phyloP scores from a whole-genome alignment of 2,329 filamentous ascomycete species.

The Taxawa tesnikishii region DNA sequence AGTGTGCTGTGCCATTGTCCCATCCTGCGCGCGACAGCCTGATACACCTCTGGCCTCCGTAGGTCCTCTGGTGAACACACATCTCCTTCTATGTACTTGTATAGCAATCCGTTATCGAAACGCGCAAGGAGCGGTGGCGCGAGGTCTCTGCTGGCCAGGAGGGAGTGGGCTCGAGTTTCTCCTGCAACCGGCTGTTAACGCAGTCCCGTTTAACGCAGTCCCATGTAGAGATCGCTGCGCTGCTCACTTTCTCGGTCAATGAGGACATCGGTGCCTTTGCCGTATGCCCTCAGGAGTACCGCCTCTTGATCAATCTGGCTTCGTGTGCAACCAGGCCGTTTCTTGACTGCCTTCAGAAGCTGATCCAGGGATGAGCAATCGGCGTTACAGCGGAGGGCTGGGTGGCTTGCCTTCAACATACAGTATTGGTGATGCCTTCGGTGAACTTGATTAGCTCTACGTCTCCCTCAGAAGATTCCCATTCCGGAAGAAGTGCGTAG shows the following conservation, averaged over 20 bases:
- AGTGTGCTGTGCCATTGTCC: constrained; percentile 84
- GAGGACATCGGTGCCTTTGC: constrained; percentile 82
- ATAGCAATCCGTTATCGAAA: constrained; percentile 93
- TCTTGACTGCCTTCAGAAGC: constrained; percentile 65
- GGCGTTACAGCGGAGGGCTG: no score
- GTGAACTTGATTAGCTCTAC: constrained; percentile 87
- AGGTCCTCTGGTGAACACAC: constrained; percentile 74
- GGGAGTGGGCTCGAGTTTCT: constrained; percentile 60
- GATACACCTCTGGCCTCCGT: constrained; percentile 61
- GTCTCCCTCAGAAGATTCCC: constrained; percentile 57
- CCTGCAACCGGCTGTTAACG: no score
- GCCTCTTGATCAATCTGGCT: constrained; percentile 74
- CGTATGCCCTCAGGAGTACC: constrained; percentile 83
- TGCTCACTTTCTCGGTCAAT: constrained; percentile 76
- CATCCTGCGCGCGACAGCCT: constrained; percentile 69
- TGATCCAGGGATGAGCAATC: no score
- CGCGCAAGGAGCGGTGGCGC: constrained; percentile 80
- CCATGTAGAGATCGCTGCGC: no score
- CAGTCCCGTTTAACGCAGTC: no score
- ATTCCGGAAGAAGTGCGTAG: constrained; percentile 68
- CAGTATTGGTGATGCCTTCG: constrained; percentile 95
- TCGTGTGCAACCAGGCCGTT: constrained; percentile 54
- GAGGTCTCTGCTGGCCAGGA: constrained; percentile 71
- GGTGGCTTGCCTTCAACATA: no score
- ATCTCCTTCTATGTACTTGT: constrained; percentile 74